Evolutionary conservation across 768 basidiomycete genomes (phyloP), one percentile per base, ranked within the genome.

Genomic region (Macrolepiota dolichaula): DNA sequence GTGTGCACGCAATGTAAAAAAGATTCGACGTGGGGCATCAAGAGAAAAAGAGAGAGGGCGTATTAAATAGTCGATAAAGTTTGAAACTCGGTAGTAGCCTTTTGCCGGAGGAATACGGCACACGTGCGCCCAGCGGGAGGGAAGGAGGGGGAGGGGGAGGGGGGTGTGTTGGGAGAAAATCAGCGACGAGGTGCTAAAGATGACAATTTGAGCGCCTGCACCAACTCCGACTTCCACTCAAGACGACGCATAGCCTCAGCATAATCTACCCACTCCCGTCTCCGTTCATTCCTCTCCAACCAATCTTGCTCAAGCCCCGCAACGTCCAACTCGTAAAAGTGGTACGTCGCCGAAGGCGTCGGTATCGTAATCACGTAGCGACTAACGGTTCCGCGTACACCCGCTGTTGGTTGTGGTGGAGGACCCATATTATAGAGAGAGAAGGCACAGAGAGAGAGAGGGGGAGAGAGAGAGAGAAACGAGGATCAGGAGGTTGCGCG

Each of bases 281-380:
- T 80, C 63, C 92, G 85, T 77, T 94, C 92, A 65, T 85, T 80
- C 68, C 83, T 77, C 72, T 94, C 92, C 61, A 91, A 76, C 92
- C 92, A 94, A 63, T 90, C 86, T 63, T 83, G 78, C 66, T 93
- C 92, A 60, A 94, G 83, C 42, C 76, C 77, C 15, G 82, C 79
- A 51, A 93, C 91, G 74, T 94, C 92, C 68, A 94, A 83, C 73
- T 94, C 92, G 76, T 90, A 94, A 66, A 94, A 93, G 75, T 94
- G 92, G 76, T 93, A 94, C 40, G 86, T 94, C 57, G 89, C 83
- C 55, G 91, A 84, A 37, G 88, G 84, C 44, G 88, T 84, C 63
- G 87, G 84, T 73, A 92, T 90, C 51, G 92, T 94, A 57, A 85
- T 89, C 53, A 94, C 89, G 76, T 83, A 93, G 69, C 91, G 88